These are phyloP conservation scores for Zymoseptoria brevis DNA, from an alignment of 2,329 filamentous ascomycete genomes.

Conservation along the genomic window DNA sequence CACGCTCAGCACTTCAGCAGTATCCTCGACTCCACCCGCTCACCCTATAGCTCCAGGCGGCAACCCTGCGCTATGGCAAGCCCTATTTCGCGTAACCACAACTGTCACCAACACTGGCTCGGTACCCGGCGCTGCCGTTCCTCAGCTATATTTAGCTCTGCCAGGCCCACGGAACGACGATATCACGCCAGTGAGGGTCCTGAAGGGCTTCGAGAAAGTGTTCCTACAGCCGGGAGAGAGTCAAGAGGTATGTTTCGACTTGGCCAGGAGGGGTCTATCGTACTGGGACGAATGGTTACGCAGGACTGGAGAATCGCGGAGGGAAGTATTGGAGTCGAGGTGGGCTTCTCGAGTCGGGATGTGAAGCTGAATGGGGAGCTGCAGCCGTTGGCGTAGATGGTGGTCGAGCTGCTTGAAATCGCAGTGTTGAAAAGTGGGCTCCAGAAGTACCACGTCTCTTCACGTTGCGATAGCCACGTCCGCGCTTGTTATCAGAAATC, in stretches of 20 bases:
- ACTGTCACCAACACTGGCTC: constrained; percentile 56
- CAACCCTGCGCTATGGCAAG: constrained; percentile 54
- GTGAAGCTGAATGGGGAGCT: constrained; percentile 20
- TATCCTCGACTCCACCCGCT: neutral
- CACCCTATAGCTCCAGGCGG: constrained; percentile 38
- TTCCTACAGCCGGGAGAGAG: constrained; percentile 17
- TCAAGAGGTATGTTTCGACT: constrained; percentile 11
- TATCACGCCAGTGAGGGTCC: constrained; percentile 11
- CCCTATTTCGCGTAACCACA: constrained; percentile 51
- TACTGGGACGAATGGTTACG: constrained; percentile 42
- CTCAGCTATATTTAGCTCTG: constrained; percentile 43
- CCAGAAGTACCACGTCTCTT: no score
- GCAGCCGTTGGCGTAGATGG: neutral
- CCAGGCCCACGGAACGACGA: constrained; percentile 33
- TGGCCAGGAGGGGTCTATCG: constrained; percentile 16
- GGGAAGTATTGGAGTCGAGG: constrained; percentile 24
- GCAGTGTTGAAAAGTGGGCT: neutral
- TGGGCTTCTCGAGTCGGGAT: constrained; percentile 33
- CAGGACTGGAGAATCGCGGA: constrained; percentile 59
- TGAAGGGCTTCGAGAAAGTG: constrained; percentile 34
- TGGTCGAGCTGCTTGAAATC: neutral
- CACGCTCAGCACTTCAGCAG: neutral
- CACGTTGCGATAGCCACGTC: no score
- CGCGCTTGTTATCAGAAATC: no score
- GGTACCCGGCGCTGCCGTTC: constrained; percentile 45